A percentile compares a stretch with the other conserved stretches of the same genome.
Evolutionary conservation across 352 stramenopile genomes (phyloP).

Genomic region (Phytophthora europaea): DNA sequence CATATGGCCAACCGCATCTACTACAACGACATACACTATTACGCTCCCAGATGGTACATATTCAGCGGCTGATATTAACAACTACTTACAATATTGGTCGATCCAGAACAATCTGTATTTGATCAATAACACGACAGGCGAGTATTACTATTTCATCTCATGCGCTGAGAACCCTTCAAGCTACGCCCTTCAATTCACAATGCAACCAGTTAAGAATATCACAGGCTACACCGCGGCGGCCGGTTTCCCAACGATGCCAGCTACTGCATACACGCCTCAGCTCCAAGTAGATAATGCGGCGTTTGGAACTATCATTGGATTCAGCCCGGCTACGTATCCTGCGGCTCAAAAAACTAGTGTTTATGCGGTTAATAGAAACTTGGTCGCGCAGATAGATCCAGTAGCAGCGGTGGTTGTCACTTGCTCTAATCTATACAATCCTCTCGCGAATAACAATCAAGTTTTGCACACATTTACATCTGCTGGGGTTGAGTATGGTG

Average conservation of each 20-base stretch:
- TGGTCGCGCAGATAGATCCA: constrained; percentile 30
- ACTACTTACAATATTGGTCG: neutral
- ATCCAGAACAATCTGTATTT: neutral
- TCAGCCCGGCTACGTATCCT: constrained; percentile 14
- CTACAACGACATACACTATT: neutral
- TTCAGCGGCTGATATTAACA: neutral
- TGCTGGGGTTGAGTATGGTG: constrained; percentile 22
- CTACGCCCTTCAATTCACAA: neutral
- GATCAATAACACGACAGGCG: neutral
- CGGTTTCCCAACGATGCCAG: neutral
- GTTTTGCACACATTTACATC: constrained; percentile 27
- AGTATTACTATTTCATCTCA: neutral
- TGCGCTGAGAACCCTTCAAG: neutral
- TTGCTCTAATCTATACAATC: constrained; percentile 31
- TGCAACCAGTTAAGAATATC: neutral
- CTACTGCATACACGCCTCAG: neutral
- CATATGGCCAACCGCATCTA: neutral
- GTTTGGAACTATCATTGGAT: constrained; percentile 24
- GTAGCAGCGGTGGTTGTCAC: constrained; percentile 5
- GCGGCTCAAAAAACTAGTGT: constrained; percentile 2
- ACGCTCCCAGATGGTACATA: neutral
- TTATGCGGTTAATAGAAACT: constrained; percentile 29
- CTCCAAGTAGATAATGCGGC: neutral
- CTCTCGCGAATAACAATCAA: constrained; percentile 36
- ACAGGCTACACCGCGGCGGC: neutral